A percentile compares a stretch with the other conserved stretches of the same genome.
Conservation (phyloP, 2,329 filamentous ascomycete genomes). For the Talaromyces sp. region DNA sequence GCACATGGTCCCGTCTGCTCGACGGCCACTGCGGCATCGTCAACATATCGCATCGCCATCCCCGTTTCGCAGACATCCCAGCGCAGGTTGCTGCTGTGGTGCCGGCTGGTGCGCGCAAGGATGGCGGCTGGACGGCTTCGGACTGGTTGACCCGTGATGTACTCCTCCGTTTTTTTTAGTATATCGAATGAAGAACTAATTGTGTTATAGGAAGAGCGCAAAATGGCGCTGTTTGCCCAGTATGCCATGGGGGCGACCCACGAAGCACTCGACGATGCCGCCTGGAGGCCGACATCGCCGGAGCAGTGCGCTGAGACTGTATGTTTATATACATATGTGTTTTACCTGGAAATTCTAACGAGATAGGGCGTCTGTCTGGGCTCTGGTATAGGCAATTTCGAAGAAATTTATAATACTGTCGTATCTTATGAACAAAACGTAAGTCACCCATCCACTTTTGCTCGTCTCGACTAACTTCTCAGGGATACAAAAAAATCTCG, state of each 20-base stretch:
- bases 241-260: constrained; percentile 82
- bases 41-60: constrained; percentile 60
- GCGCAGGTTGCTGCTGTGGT: constrained; percentile 83
- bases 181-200: background rate
- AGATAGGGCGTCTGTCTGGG: constrained; percentile 77
- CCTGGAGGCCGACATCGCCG: constrained; percentile 60
- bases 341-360: constrained; percentile 10
- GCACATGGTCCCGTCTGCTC: constrained; percentile 75
- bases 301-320: constrained; percentile 68
- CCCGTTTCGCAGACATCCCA: constrained; percentile 66
- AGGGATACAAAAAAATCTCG: constrained; percentile 91
- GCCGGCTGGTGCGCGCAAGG: constrained; percentile 50
- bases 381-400: constrained; percentile 90
- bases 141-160: constrained; percentile 43
- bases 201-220: constrained; percentile 54
- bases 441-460: constrained; percentile 24
- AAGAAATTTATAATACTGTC: constrained; percentile 82
- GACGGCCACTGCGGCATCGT: constrained; percentile 74
- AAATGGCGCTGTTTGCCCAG: constrained; percentile 87
- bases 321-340: constrained; percentile 15
- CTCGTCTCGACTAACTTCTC: background rate
- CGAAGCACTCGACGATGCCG: constrained; percentile 79
- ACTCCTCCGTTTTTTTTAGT: constrained; percentile 11
- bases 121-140: constrained; percentile 38
- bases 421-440: constrained; percentile 69